Base-by-base conservation (phyloP, 768 basidiomycete species). In the Psilocybe cyanescens region DNA sequence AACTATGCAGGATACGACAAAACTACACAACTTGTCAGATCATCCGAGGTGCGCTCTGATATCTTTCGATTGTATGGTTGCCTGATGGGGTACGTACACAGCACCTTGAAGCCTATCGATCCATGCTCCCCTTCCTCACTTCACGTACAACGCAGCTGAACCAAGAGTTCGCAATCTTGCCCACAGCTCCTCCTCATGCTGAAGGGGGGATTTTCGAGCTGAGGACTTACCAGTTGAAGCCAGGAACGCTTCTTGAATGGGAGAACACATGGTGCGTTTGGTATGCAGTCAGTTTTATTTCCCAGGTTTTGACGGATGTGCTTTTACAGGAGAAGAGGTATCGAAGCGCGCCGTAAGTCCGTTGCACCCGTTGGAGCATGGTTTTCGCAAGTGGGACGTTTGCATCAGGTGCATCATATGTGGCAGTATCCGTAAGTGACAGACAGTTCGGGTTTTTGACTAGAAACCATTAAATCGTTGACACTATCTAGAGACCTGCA, bases 121-220 rank as follows among this genome's bases (percentile, higher is more conserved):
- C 82, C 24, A 85, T 98, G 79, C 82, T 94, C 11, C 96, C 95
- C 4, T 85, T 85, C 70, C 73, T 99, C 41, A 81, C 75, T 11
- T 88, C 86, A 14, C 87, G 96, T 45, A 82, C 87, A 31, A 83
- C 83, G 14, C 94, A 97, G 67, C 83, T 97, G 51, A 88, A 85
- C 67, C 94, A 95, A 72, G 97, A 99, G 73, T 99, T 99, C 76
- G 94, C 93, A 1, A 97, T 98, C 78, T 87, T 96, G 71, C 94
- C 95, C 5, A 93, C 95, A 1, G 85, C 92, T 17, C 94, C 95
- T 35, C 95, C 96, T 4, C 90, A 84, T 66, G 82, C 86, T 4
- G 85, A 91, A 66, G 97, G 96, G 5, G 97, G 97, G 4, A 81
- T 99, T 49, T 99, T 97, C 71, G 97, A 99, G 76, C 79, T 99